Conservation (phyloP, 2,329 filamentous ascomycete genomes). For the Fusarium algeriense region DNA sequence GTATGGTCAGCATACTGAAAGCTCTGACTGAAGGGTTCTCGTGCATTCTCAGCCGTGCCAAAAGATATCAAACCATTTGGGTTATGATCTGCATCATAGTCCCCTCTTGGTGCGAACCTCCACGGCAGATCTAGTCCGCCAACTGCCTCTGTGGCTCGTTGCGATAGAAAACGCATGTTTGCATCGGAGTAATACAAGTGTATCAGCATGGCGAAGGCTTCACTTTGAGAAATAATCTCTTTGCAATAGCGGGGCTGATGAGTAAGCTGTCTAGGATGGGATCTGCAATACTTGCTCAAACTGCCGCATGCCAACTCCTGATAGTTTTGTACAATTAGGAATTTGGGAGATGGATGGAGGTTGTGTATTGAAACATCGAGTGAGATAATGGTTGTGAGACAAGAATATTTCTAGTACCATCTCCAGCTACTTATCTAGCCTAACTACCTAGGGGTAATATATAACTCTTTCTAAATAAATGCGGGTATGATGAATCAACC, state of each 20-base stretch:
- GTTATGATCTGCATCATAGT: conserved; percentile 56
- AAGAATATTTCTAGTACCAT: not conserved
- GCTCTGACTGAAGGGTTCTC: not conserved
- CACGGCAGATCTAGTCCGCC: conserved; percentile 47
- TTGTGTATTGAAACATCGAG: not conserved
- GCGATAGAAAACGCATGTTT: conserved; percentile 37
- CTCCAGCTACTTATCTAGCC: too few species aligned
- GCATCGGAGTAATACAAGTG: conserved; percentile 16
- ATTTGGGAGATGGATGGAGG: not conserved
- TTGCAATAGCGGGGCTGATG: conserved; percentile 27
- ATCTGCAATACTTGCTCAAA: conserved; percentile 7
- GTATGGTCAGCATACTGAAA: not conserved
- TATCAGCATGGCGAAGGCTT: conserved; percentile 27
- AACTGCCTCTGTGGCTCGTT: conserved; percentile 44
- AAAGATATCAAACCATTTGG: conserved; percentile 61
- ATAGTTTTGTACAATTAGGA: not conserved
- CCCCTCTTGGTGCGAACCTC: conserved; percentile 50
- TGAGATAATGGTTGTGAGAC: not conserved
- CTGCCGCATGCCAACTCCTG: not conserved
- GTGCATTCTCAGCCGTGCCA: conserved; percentile 61
- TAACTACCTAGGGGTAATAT: not conserved
- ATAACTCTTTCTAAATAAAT: not conserved
- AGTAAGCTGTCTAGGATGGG: conserved; percentile 18
- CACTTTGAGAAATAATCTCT: not conserved
- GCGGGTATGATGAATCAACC: conserved; percentile 9